A percentile compares a stretch with the other conserved stretches of the same genome.
Conservation (phyloP, 257 asterid species). For the Cynanchum wilfordii region DNA sequence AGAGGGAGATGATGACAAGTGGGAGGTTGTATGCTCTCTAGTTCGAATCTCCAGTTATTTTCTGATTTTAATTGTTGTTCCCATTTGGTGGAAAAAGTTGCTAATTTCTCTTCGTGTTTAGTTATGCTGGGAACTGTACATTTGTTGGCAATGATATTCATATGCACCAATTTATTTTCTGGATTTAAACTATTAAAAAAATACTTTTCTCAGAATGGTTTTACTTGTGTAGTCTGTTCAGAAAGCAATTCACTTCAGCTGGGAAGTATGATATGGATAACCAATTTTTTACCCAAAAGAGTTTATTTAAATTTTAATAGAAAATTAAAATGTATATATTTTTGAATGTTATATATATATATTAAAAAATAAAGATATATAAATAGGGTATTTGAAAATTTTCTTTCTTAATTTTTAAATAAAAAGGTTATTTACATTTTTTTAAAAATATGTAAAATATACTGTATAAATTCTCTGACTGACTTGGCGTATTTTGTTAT, state of each 20-base stretch:
- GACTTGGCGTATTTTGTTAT: too few relatives aligned
- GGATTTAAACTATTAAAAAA: background rate
- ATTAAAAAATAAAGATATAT: too few relatives aligned
- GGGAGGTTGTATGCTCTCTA: conserved; percentile 17
- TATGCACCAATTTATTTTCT: background rate
- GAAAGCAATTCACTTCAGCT: background rate
- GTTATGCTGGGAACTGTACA: conserved; percentile 14
- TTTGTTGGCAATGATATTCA: conserved; percentile 13
- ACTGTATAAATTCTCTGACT: too few relatives aligned
- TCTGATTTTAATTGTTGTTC: conserved; percentile 15
- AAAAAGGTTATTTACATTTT: too few relatives aligned
- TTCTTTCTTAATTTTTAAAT: too few relatives aligned
- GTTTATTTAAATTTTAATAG: too few relatives aligned
- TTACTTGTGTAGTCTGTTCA: background rate
- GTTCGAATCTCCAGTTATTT: conserved; percentile 25
- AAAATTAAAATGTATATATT: too few relatives aligned
- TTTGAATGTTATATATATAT: background rate
- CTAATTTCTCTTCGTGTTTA: conserved; percentile 13
- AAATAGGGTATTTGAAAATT: too few relatives aligned
- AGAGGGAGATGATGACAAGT: conserved; percentile 23
- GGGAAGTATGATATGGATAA: background rate
- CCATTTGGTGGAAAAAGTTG: conserved; percentile 16
- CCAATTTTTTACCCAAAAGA: too few relatives aligned
- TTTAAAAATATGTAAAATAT: too few relatives aligned
- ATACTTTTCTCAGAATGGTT: background rate